phyloP scores from a whole-genome alignment of 192 early-diverging fungal genomes.

The Powellomyces hirtus region DNA sequence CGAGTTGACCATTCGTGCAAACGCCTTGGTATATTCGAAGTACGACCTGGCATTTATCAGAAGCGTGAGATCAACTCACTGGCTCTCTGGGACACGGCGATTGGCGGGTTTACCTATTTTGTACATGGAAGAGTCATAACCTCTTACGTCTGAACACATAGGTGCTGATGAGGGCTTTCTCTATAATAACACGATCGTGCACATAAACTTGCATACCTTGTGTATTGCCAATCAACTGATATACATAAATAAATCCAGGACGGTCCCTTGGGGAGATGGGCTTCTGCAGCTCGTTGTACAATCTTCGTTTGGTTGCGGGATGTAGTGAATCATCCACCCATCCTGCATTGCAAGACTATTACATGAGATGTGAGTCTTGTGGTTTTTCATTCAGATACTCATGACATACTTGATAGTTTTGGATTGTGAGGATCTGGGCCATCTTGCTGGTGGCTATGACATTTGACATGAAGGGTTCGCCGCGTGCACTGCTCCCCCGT shows the following conservation, averaged over 20 bases:
- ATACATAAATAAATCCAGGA: slow-evolving; percentile 30
- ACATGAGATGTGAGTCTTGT: neutral
- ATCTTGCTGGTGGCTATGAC: neutral
- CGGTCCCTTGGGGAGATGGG: slow-evolving; percentile 16
- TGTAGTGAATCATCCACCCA: slow-evolving; percentile 8
- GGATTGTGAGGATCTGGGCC: too few relatives aligned
- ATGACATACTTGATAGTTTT: neutral
- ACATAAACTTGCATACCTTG: neutral
- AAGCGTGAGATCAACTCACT: neutral
- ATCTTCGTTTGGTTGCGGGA: neutral
- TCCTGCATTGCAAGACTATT: neutral
- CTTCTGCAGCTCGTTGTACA: slow-evolving; percentile 15
- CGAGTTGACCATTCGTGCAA: slow-evolving; percentile 25
- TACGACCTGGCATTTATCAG: slow-evolving; percentile 9
- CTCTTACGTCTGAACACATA: too few relatives aligned
- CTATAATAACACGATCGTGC: neutral
- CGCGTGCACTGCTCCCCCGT: neutral
- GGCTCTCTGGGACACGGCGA: neutral
- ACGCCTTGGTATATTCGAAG: slow-evolving; percentile 18
- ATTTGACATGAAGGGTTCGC: neutral
- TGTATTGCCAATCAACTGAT: slow-evolving; percentile 14
- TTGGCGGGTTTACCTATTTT: slow-evolving; percentile 27
- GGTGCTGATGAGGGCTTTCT: neutral
- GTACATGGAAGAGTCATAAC: slow-evolving; percentile 17
- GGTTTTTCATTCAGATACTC: neutral